Conservation (phyloP, 148 eudicot species). For the Chenopodium formosanum region DNA sequence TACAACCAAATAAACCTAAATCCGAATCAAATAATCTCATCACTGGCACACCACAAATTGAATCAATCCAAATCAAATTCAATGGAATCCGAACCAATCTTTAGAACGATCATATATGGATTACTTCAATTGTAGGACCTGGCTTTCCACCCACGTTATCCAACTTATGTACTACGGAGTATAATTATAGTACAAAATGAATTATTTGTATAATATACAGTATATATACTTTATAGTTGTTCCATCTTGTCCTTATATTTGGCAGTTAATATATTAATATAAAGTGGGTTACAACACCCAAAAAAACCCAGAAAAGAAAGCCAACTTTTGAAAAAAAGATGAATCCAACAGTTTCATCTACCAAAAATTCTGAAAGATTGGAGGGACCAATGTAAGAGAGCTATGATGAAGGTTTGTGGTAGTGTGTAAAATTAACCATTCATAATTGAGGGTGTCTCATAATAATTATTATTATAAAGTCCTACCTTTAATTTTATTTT, state of each 20-base stretch:
- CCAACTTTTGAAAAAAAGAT: slow-evolving; percentile 27
- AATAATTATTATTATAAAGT: slow-evolving; percentile 24
- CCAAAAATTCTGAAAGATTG: neutral
- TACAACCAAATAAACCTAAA: too few relatives aligned
- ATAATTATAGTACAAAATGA: neutral
- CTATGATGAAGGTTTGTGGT: slow-evolving; percentile 29
- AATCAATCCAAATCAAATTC: too few relatives aligned
- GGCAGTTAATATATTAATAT: slow-evolving; percentile 20
- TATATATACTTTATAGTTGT: slow-evolving; percentile 13
- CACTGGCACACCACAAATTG: too few relatives aligned
- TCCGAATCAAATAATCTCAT: too few relatives aligned
- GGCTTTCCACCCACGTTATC: neutral
- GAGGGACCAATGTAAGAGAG: slow-evolving; percentile 21
- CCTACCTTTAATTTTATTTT: slow-evolving; percentile 17
- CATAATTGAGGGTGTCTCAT: slow-evolving; percentile 13
- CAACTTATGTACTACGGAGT: neutral
- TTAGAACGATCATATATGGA: too few relatives aligned
- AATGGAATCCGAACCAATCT: too few relatives aligned
- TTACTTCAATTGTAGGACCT: neutral
- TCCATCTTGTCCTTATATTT: slow-evolving; percentile 21
- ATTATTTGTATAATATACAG: too few relatives aligned
- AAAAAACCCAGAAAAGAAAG: slow-evolving; percentile 21
- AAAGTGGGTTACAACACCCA: slow-evolving; percentile 1
- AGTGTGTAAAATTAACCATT: slow-evolving; percentile 6
- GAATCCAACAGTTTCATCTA: neutral